phyloP scores from a whole-genome alignment of 306 rosid species.

The Potentilla sterilis region DNA sequence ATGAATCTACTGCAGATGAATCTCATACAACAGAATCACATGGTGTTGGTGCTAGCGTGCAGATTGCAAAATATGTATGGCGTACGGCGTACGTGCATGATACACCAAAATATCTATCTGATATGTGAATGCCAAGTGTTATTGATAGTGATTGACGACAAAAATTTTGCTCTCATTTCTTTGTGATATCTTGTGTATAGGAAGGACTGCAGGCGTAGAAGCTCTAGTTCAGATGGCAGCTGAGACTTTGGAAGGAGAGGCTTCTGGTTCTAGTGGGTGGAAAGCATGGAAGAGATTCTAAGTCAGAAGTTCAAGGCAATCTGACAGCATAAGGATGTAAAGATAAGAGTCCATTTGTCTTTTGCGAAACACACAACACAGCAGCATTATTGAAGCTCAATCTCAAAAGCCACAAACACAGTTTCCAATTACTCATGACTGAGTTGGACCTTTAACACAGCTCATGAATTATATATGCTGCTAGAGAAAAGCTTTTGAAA shows the following conservation, averaged over 20 bases:
- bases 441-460: not conserved
- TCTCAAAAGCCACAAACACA: no score
- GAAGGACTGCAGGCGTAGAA: not conserved
- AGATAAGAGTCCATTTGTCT: no score
- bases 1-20: constrained; percentile 94
- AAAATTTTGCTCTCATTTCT: not conserved
- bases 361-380: no score
- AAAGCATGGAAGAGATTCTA: not conserved
- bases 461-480: not conserved
- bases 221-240: no score
- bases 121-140: not conserved
- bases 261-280: not conserved
- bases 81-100: constrained; percentile 55
- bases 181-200: not conserved
- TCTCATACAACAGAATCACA: constrained; percentile 76
- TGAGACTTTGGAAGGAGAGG: not conserved
- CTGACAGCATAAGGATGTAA: no score
- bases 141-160: not conserved
- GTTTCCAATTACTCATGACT: not conserved
- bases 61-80: constrained; percentile 95
- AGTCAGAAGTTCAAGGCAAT: no score
- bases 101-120: no score
- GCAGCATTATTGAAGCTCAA: no score
- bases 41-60: constrained; percentile 96
- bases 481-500: not conserved